Conservation (phyloP, 805 yeast species). For the Brettanomyces naardenensis region DNA sequence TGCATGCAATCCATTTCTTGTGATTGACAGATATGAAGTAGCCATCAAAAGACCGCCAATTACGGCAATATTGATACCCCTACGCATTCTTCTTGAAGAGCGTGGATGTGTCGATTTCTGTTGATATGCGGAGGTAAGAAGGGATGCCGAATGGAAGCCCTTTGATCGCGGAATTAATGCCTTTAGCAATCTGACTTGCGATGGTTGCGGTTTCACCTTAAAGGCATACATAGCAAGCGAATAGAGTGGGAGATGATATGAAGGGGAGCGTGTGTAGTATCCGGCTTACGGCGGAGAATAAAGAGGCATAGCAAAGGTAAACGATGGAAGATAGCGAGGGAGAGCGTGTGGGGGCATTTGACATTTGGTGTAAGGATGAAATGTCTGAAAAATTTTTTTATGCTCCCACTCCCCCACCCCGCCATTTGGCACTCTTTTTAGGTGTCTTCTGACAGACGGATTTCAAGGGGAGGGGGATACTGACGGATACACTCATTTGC, state of each 20-base stretch:
- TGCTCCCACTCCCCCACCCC: no score
- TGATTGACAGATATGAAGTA: slow-evolving; percentile 25
- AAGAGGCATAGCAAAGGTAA: no score
- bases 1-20: slow-evolving; percentile 20
- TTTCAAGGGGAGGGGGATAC: no score
- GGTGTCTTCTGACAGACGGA: no score
- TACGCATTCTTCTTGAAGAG: slow-evolving; percentile 16
- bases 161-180: slow-evolving; percentile 8
- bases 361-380: no score
- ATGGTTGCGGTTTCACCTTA: neutral
- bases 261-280: slow-evolving; percentile 1
- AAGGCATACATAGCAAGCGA: neutral
- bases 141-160: slow-evolving; percentile 10
- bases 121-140: neutral
- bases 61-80: slow-evolving; percentile 23
- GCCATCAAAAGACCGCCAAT: slow-evolving; percentile 27
- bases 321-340: no score
- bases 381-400: no score
- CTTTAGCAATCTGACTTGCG: slow-evolving; percentile 1
- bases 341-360: no score
- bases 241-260: neutral
- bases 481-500: no score
- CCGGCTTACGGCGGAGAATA: no score
- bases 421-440: no score
- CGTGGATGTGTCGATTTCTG: neutral